Evolutionary conservation across 2,329 filamentous ascomycete species (phyloP).

Genomic region (Scorias spongiosa): DNA sequence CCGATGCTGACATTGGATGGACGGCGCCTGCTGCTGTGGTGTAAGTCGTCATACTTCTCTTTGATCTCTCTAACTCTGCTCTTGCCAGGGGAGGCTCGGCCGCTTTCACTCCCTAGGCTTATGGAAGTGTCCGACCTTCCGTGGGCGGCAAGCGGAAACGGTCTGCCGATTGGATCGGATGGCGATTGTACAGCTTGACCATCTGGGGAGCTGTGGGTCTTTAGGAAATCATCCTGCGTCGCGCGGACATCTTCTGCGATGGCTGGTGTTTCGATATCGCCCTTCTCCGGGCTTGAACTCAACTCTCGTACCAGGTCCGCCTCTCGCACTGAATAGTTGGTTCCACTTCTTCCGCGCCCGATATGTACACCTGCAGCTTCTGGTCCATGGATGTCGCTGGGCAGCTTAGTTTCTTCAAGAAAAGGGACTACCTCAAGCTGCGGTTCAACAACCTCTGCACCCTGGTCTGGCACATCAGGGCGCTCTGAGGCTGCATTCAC

Average conservation of each 20-base stretch:
- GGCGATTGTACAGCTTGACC: neutral
- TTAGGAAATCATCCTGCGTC: neutral
- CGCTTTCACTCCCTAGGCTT: slow-evolving; percentile 6
- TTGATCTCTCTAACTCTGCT: slow-evolving; percentile 37
- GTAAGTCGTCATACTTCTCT: slow-evolving; percentile 32
- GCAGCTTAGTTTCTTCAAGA: neutral
- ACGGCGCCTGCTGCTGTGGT: slow-evolving; percentile 25
- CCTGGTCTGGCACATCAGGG: slow-evolving; percentile 11
- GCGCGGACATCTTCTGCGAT: slow-evolving; percentile 8
- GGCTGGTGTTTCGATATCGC: slow-evolving; percentile 6
- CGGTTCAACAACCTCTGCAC: slow-evolving; percentile 10
- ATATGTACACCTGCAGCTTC: slow-evolving; percentile 5
- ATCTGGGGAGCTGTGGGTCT: neutral
- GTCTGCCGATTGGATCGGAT: neutral
- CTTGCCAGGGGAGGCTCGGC: slow-evolving; percentile 23
- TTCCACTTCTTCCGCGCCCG: slow-evolving; percentile 14
- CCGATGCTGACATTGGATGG: slow-evolving; percentile 25
- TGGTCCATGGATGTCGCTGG: neutral
- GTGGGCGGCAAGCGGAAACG: neutral
- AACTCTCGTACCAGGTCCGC: slow-evolving; percentile 16
- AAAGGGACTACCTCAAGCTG: slow-evolving; percentile 2
- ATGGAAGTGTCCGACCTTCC: neutral
- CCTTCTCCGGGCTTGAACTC: slow-evolving; percentile 9
- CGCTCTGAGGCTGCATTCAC: slow-evolving; percentile 5
- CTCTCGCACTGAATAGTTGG: slow-evolving; percentile 19